Evolutionary conservation across 1,139 yeast genomes (phyloP).

Genomic region (Yamadazyma epiphylla): DNA sequence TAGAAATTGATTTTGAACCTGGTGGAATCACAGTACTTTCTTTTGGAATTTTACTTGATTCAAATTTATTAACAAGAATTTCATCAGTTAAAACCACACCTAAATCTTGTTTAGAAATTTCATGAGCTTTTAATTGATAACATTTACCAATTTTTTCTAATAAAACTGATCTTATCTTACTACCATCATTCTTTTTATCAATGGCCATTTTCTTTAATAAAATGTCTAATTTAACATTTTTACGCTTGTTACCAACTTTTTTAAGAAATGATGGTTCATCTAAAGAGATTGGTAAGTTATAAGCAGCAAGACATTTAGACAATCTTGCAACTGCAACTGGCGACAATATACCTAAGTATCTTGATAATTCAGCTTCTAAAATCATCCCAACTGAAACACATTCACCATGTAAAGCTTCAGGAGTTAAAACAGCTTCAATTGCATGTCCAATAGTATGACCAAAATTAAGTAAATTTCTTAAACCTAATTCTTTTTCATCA

Average conservation of each 20-base stretch:
- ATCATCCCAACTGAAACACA: slow-evolving; percentile 96
- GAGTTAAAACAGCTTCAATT: slow-evolving; percentile 92
- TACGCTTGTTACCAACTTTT: slow-evolving; percentile 61
- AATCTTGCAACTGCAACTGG: slow-evolving; percentile 94
- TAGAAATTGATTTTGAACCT: slow-evolving; percentile 95
- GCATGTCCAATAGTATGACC: slow-evolving; percentile 99
- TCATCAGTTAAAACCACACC: slow-evolving; percentile 85
- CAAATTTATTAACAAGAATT: slow-evolving; percentile 59
- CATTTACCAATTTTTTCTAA: slow-evolving; percentile 85
- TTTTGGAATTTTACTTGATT: slow-evolving; percentile 30
- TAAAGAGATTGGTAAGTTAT: slow-evolving; percentile 78
- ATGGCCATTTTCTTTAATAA: slow-evolving; percentile 85
- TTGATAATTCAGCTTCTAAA: slow-evolving; percentile 87
- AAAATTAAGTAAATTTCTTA: slow-evolving; percentile 86
- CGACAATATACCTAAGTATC: slow-evolving; percentile 82
- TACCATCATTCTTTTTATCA: slow-evolving; percentile 94
- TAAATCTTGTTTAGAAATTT: slow-evolving; percentile 74
- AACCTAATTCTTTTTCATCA: slow-evolving; percentile 94
- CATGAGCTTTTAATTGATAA: slow-evolving; percentile 83
- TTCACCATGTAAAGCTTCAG: slow-evolving; percentile 96
- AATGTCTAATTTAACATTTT: slow-evolving; percentile 64
- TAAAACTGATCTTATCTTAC: slow-evolving; percentile 81
- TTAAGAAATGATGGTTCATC: slow-evolving; percentile 65
- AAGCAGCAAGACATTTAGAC: slow-evolving; percentile 75
- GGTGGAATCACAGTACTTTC: slow-evolving; percentile 72